Evolutionary conservation across 257 asterid genomes (phyloP).

Genomic region (Fraxinus excelsior): DNA sequence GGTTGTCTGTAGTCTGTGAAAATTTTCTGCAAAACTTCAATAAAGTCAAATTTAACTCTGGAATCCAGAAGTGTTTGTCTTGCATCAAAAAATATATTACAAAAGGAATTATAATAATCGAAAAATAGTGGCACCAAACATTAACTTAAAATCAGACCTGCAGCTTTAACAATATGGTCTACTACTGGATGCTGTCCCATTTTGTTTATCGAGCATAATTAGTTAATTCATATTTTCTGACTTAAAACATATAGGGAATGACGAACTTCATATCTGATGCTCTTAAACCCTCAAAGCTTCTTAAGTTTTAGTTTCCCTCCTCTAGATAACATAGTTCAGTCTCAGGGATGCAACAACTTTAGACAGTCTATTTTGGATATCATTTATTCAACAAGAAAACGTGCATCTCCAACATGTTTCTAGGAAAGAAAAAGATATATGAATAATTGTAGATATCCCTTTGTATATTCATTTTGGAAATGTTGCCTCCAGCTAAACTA

Average conservation of each 20-base stretch:
- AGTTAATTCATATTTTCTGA: not conserved
- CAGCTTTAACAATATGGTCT: not conserved
- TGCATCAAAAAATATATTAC: not conserved
- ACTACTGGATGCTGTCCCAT: not conserved
- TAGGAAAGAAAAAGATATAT: not conserved
- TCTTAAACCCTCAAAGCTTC: not conserved
- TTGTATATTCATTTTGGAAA: not conserved
- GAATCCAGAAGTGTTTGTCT: not conserved
- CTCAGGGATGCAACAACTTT: not conserved
- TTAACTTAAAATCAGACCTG: not conserved
- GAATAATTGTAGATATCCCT: not conserved
- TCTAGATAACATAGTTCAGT: not conserved
- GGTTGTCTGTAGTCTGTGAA: slow-evolving; percentile 77
- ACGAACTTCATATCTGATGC: not conserved
- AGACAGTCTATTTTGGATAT: not conserved
- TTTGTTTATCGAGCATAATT: not conserved
- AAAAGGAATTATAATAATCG: not conserved
- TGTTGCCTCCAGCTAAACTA: not conserved
- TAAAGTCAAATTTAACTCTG: slow-evolving; percentile 16
- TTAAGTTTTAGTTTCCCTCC: not conserved
- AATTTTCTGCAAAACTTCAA: slow-evolving; percentile 53
- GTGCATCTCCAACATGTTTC: not conserved
- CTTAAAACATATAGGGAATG: not conserved
- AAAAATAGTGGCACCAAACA: too few relatives aligned
- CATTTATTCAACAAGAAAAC: not conserved